Evolutionary conservation across 1,284 basidiomycete species (phyloP), one percentile per base, ranked within the genome.

Genomic region (Trametes sp.): DNA sequence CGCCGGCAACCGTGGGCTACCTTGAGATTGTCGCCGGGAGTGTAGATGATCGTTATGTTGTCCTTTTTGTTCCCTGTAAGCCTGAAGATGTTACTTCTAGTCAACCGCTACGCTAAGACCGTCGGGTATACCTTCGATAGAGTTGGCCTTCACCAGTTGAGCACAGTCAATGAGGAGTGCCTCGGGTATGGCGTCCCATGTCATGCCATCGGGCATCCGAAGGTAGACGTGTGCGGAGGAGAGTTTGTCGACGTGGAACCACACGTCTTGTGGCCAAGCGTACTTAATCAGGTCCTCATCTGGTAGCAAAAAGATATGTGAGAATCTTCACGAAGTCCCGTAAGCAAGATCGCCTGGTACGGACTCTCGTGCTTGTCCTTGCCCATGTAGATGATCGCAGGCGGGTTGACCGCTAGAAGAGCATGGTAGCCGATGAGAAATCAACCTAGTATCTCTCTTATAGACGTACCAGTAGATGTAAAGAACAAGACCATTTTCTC

Each of bases 71-170:
- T 98, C 2, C 96, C 96, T 96, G 69, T 9, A 6, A 24, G 26
- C 36, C 64, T 55, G 48, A 2, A 42, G 10, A 50, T 55, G 52
- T 63, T 57, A 67, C n/a, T 16, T 36, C 21, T 33, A 42, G 36
- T 24, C 35, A 41, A 23, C n/a, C 24, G 21, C 23, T 29, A 45
- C 48, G 13, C 31, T n/a, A n/a, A 26, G 8, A 19, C 28, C 0
- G 11, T 14, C 14, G 21, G 10, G 38, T 79, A 62, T 69, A 93
- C 95, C 94, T 82, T 98, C 95, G 59, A 99, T 99, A 4, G 94
- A 96, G 72, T 98, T 98, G 0, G 97, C 96, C 77, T 99, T 99
- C 46, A 98, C 96, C 1, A 99, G 82, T 76, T 99, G 97, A 0
- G 95, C 93, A 66, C 94, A 94, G 74, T 99, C 96, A 10, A 82